Evolutionary conservation across 148 eudicot genomes (phyloP).

Genomic region (Amaranthus palmeri): DNA sequence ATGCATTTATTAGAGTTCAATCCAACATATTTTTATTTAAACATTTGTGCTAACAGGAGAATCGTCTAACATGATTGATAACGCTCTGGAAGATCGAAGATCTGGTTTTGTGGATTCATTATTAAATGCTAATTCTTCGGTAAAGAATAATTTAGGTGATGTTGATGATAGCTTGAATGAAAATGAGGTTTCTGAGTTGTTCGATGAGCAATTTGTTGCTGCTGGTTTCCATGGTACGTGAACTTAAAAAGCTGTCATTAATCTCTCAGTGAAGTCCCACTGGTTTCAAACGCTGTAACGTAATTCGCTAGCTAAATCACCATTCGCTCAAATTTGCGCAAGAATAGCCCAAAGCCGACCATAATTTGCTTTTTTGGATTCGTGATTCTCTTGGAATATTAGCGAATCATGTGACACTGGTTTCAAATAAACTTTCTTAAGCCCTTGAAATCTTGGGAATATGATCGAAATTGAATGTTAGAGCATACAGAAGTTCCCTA

Average conservation of each 20-base stretch:
- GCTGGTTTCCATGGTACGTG: constrained; percentile 51
- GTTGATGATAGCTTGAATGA: constrained; percentile 27
- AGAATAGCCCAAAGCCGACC: too few species aligned
- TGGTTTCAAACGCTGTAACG: too few species aligned
- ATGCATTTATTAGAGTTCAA: not conserved
- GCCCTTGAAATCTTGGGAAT: too few species aligned
- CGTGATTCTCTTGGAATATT: too few species aligned
- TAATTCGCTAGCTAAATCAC: too few species aligned
- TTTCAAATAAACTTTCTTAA: too few species aligned
- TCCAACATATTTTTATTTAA: constrained; percentile 7
- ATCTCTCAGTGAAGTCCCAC: too few species aligned
- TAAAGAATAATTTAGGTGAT: constrained; percentile 25
- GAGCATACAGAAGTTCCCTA: too few species aligned
- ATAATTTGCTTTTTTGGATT: too few species aligned
- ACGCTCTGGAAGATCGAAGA: constrained; percentile 56
- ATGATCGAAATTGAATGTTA: too few species aligned
- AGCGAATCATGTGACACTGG: too few species aligned
- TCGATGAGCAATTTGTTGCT: constrained; percentile 23
- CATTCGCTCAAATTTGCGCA: too few species aligned
- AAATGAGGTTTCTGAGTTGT: constrained; percentile 26
- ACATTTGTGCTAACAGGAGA: constrained; percentile 45
- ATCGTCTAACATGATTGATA: constrained; percentile 38
- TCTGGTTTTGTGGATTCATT: constrained; percentile 72
- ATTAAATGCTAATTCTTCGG: constrained; percentile 35
- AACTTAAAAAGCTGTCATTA: not conserved